Evolutionary conservation across 2,329 filamentous ascomycete species (phyloP), one percentile per base, ranked within the genome.

Genomic region (Cercospora sp.): DNA sequence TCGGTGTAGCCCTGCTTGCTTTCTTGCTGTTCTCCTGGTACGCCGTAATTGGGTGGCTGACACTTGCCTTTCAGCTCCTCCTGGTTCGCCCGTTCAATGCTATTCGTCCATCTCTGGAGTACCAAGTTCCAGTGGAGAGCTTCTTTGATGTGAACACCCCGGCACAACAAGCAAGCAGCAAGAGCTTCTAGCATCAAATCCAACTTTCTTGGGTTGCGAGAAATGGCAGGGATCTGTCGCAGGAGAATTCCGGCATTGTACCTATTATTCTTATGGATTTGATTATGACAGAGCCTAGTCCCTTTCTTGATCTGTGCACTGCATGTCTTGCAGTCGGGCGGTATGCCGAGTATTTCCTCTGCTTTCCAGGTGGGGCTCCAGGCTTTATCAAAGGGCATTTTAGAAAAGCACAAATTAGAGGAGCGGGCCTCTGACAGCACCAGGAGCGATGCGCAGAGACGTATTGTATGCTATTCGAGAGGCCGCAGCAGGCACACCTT

Each of bases 131-230:
- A 34, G 18, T 63, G 43, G 6, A n/a, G n/a, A 34, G 13, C 43
- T 16, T 55, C 21, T 34, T 40, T 55, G 32, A 21, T 18, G 51
- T 63, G 61, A 18, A 16, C 53, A 21, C 45, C 24, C 10, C 21
- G 30, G 24, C 61, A 63, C 26, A 63, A 26, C 16, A 63, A 32
- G 30, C 45, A 63, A 30, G 32, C 26, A 34, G 61, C 61, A 32
- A 63, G 26, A 28, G 24, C 43, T 34, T 34, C 8, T 18, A 63
- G 30, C 7, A 24, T 21, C 6, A 13, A 18, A 5, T 55, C 13
- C 21, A 63, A 45, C n/a, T 26, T 55, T 24, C 28, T 49, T 24
- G 49, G 43, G 18, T 55, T 24, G 24, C 26, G 21, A 10, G 61
- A 63, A 49, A 53, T 13, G 1, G 28, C n/a, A 16, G 43, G 43